Percentiles rank a stretch among this genome's conserved stretches.
Evolutionary conservation across 2,329 filamentous ascomycete species (phyloP).

Genomic region (Pseudocercospora fijiensis): DNA sequence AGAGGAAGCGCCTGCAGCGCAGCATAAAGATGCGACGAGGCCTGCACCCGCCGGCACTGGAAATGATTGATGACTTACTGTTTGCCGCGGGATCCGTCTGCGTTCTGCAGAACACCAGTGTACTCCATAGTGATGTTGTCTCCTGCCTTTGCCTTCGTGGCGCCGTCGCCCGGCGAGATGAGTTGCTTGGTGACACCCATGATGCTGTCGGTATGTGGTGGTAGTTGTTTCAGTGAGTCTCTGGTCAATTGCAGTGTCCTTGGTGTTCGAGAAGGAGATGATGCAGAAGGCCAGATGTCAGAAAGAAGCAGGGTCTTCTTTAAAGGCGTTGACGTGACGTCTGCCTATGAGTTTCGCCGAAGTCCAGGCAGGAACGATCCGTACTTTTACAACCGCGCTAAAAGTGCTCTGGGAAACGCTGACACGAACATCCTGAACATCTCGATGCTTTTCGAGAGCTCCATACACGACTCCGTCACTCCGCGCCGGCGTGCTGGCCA

Average conservation of each 20-base stretch:
- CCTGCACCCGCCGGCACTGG: background rate
- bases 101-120: conserved; percentile 71
- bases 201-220: background rate
- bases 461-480: background rate
- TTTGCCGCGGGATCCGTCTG: conserved; percentile 54
- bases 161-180: conserved; percentile 60
- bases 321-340: background rate
- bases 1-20: too few species aligned
- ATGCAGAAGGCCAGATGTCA: background rate
- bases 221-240: conserved; percentile 9
- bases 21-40: background rate
- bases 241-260: background rate
- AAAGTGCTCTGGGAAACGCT: background rate
- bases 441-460: background rate
- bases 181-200: conserved; percentile 68
- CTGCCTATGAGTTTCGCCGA: background rate
- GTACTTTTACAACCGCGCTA: background rate
- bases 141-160: conserved; percentile 60
- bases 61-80: conserved; percentile 56
- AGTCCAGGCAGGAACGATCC: background rate
- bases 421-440: background rate
- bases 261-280: background rate
- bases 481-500: background rate
- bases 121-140: conserved; percentile 86
- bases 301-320: background rate